Evolutionary conservation across 768 basidiomycete species (phyloP).

Genomic region (Tulasnella sp.): DNA sequence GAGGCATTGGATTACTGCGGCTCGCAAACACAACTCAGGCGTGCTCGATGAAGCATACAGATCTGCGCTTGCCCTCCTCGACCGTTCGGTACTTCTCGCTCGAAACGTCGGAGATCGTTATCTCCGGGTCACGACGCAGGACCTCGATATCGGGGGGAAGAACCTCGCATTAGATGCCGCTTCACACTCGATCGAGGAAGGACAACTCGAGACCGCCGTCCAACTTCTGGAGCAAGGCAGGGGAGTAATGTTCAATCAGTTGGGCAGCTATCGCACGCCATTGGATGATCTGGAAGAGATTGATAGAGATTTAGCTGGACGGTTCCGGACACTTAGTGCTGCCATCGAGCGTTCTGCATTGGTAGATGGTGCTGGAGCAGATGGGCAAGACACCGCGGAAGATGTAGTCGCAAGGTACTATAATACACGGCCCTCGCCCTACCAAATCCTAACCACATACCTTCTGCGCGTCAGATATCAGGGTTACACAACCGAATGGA

Average conservation of each 20-base stretch:
- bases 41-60: background rate
- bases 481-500: background rate
- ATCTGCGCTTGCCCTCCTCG: background rate
- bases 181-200: background rate
- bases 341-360: background rate
- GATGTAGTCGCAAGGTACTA: background rate
- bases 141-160: background rate
- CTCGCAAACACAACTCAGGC: background rate
- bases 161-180: background rate
- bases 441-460: background rate
- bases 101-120: background rate
- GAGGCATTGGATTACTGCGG: background rate
- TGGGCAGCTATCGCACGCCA: background rate
- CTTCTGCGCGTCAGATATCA: background rate
- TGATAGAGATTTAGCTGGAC: background rate
- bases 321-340: background rate
- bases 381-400: background rate
- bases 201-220: background rate
- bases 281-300: background rate
- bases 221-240: background rate
- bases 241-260: background rate
- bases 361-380: background rate
- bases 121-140: background rate
- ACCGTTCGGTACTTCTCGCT: background rate
- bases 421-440: background rate